These are phyloP conservation scores for Paramarasmius palmivorus DNA, from an alignment of 1,284 basidiomycete species.

Conservation along the genomic window DNA sequence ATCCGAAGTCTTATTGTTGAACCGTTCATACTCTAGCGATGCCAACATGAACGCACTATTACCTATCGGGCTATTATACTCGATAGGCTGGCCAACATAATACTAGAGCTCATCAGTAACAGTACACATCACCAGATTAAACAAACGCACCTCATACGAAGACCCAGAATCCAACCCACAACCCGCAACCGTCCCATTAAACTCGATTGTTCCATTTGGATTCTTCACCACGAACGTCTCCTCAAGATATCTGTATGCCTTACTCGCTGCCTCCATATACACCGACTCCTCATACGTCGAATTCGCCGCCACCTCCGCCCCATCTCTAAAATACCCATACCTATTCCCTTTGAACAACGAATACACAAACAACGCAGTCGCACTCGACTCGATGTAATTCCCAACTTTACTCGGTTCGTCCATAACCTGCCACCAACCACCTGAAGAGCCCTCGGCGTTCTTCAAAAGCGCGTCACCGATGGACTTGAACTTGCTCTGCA, in stretches of 20 bases:
- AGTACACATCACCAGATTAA: not conserved
- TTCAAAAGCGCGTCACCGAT: not conserved
- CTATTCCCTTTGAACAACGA: constrained; percentile 4
- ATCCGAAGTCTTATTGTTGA: not conserved
- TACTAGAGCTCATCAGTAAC: constrained; percentile 1
- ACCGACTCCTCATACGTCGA: not conserved
- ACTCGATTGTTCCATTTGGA: not conserved
- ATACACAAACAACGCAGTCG: constrained; percentile 6
- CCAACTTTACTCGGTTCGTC: constrained; percentile 3
- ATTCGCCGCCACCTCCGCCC: not conserved
- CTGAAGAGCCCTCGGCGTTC: not conserved
- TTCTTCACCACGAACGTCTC: constrained; percentile 1
- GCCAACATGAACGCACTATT: constrained; percentile 10
- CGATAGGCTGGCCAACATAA: constrained; percentile 8
- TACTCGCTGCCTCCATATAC: not conserved
- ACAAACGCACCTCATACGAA: constrained; percentile 7
- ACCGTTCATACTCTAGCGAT: constrained; percentile 10
- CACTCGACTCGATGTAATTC: constrained; percentile 7
- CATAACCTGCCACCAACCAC: constrained; percentile 7
- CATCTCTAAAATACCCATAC: not conserved
- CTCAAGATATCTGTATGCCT: constrained; percentile 5
- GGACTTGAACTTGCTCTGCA: not conserved
- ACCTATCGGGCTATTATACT: constrained; percentile 7
- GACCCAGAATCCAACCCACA: constrained; percentile 9
- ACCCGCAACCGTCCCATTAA: constrained; percentile 5